Evolutionary conservation across 2,329 filamentous ascomycete species (phyloP), one percentile per base, ranked within the genome.

Genomic region (Colletotrichum ledebouriae): DNA sequence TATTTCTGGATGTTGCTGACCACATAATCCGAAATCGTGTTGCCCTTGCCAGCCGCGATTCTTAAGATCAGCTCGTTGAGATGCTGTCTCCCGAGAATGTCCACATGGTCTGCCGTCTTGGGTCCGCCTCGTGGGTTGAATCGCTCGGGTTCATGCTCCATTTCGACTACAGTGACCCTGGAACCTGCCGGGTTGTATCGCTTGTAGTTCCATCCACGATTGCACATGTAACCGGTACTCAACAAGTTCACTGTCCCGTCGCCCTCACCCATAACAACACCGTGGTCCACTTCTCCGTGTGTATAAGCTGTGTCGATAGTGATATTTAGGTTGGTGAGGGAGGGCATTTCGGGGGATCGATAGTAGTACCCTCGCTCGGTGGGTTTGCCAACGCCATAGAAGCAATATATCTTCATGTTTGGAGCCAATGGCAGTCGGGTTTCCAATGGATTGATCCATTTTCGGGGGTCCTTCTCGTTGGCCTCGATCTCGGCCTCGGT

Each of bases 361-460:
- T 99, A 99, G 78, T 92, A 99, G 78, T 98, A 99, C 15, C 90
- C 90, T 63, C 95, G 89, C 79, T 99, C 95, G 0, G 95, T 98
- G 3, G 93, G 91, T 78, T 98, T 99, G 3, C 95, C 95, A 4
- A 97, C 89, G 20, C 92, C 96, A 77, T 99, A 98, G 83, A 99
- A 98, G 81, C 96, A 98, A 81, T 94, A 98, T 12, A 99, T 93
- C 78, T 97, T 98, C 75, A 99, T 83, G 75, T 89, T 93, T 0
- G 96, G 95, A 1, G 96, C 95, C 20, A 94, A 85, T 0, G 96
- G 96, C 0, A 98, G 84, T 2, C 95, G 88, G 0, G 93, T 92
- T 78, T 98, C 95, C 1, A 98, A 87, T 0, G 96, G 96, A 76
- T 99, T 99, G 70, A 97, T 89, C 96, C 96, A 99, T 77, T 97